Conservation (phyloP, 805 yeast genomes). For the Starmerella potacharoeniae region DNA sequence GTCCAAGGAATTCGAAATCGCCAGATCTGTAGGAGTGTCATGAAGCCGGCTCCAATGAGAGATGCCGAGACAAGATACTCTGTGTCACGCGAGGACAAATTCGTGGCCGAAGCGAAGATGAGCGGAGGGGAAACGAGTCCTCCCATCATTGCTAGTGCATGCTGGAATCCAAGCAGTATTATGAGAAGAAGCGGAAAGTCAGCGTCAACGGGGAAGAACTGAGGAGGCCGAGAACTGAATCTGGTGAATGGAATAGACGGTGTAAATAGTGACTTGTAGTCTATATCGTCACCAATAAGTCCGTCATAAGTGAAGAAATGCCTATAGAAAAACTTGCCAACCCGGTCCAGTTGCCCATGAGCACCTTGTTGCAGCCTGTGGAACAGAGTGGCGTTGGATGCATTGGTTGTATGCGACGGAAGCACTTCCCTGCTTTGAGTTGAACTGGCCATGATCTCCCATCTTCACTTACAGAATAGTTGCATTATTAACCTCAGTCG, state of each 20-base stretch:
- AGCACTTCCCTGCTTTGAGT: too few relatives aligned
- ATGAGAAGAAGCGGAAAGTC: slow-evolving; percentile 74
- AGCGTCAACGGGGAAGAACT: slow-evolving; percentile 64
- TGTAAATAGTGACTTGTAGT: slow-evolving; percentile 65
- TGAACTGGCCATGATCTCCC: too few relatives aligned
- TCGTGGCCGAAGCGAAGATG: slow-evolving; percentile 52
- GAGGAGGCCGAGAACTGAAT: slow-evolving; percentile 47
- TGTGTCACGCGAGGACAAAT: slow-evolving; percentile 38
- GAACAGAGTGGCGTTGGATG: neutral
- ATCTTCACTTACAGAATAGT: too few relatives aligned
- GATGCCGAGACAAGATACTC: slow-evolving; percentile 64
- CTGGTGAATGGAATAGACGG: slow-evolving; percentile 63
- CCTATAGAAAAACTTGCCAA: neutral
- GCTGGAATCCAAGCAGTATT: slow-evolving; percentile 71
- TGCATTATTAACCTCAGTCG: too few relatives aligned
- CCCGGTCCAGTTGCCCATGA: neutral
- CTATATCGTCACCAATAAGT: slow-evolving; percentile 65
- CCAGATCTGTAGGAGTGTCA: slow-evolving; percentile 66
- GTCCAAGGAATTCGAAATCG: slow-evolving; percentile 67
- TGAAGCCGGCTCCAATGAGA: slow-evolving; percentile 56
- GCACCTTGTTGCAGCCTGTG: neutral
- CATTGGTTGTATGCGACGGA: too few relatives aligned
- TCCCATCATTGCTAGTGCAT: slow-evolving; percentile 83
- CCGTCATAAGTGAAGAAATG: slow-evolving; percentile 63
- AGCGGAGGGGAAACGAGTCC: slow-evolving; percentile 81